phyloP scores from a whole-genome alignment of 257 asterid species.

The Ligustrum vulgare region DNA sequence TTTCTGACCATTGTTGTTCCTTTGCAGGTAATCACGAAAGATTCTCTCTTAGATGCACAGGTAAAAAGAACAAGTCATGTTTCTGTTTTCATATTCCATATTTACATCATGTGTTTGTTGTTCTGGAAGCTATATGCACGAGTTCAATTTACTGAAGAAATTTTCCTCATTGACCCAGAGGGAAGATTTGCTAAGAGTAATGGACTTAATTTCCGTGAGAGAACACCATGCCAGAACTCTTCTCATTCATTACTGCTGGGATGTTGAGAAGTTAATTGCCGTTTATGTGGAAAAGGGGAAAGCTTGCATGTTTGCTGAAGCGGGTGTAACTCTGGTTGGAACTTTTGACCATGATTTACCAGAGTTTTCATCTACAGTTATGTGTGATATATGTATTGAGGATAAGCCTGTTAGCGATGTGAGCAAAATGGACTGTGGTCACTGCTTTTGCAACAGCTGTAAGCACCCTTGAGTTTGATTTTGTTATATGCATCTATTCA shows the following conservation, averaged over 20 bases:
- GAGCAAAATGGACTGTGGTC: constrained; percentile 82
- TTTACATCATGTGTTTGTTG: not conserved
- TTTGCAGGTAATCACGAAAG: constrained; percentile 74
- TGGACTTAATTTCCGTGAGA: constrained; percentile 75
- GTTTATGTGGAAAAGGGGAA: constrained; percentile 79
- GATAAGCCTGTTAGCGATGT: constrained; percentile 60
- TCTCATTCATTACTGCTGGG: constrained; percentile 84
- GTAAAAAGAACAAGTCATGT: constrained; percentile 30
- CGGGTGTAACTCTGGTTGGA: constrained; percentile 62
- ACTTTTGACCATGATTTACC: constrained; percentile 36
- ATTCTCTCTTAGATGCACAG: constrained; percentile 88
- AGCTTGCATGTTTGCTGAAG: constrained; percentile 59
- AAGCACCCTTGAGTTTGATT: constrained; percentile 32
- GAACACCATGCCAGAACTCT: constrained; percentile 89
- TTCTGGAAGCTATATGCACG: not conserved
- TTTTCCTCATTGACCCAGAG: constrained; percentile 41
- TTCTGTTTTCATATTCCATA: not conserved
- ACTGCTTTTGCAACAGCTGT: constrained; percentile 86
- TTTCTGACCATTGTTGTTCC: constrained; percentile 21
- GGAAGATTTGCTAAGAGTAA: constrained; percentile 74
- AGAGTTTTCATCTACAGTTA: constrained; percentile 39
- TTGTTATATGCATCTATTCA: not conserved
- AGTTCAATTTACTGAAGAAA: not conserved
- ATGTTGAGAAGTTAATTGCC: constrained; percentile 67
- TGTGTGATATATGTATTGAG: constrained; percentile 75